Conservation (phyloP, 768 basidiomycete genomes). For the Auriscalpium orientale region DNA sequence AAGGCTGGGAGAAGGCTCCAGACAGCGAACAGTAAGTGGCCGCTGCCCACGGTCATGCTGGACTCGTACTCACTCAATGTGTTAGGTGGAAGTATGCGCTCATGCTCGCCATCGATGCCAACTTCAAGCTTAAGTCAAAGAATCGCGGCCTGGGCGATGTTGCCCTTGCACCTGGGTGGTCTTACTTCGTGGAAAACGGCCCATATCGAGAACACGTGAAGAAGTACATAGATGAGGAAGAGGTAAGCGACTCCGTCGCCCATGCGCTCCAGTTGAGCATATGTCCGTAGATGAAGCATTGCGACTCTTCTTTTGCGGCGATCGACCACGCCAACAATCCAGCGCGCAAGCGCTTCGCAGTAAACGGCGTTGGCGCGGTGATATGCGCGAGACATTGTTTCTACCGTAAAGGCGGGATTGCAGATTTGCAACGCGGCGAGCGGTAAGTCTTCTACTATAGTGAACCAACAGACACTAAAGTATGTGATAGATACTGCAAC, state of each 20-base stretch:
- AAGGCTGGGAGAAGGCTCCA: neutral
- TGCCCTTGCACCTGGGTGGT: neutral
- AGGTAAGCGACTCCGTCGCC: neutral
- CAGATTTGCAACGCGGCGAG: neutral
- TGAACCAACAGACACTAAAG: neutral
- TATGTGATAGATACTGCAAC: neutral
- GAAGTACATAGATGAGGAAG: neutral
- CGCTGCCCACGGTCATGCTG: neutral
- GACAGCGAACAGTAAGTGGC: neutral
- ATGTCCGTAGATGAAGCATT: neutral
- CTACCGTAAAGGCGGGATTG: neutral
- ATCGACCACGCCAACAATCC: neutral
- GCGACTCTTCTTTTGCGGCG: neutral
- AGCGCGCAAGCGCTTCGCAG: neutral
- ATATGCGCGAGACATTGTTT: neutral
- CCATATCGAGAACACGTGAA: neutral
- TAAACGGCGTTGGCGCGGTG: neutral
- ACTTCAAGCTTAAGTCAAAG: neutral
- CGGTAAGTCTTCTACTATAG: neutral
- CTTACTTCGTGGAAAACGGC: neutral
- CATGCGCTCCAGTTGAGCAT: neutral
- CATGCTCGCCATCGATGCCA: neutral
- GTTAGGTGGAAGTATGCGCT: neutral
- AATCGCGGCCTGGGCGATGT: neutral
- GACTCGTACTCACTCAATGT: neutral